Conservation (phyloP, 306 rosid species). For the Dalbergia cochinchinensis region DNA sequence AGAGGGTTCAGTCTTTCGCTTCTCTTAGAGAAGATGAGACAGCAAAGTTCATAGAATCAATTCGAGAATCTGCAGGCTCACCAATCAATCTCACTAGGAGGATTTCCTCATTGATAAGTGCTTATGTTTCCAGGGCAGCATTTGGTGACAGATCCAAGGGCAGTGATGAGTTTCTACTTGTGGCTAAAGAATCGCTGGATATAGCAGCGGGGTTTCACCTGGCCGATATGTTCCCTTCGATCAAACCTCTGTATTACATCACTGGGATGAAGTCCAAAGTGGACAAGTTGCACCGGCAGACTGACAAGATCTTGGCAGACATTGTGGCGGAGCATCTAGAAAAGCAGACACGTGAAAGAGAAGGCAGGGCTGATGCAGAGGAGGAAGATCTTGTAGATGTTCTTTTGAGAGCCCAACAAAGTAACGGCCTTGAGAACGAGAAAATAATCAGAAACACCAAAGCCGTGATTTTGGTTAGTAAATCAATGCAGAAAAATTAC, state of each 20-base stretch:
- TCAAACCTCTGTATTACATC: neutral
- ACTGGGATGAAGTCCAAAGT: slow-evolving; percentile 13
- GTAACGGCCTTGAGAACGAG: neutral
- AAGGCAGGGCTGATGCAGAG: neutral
- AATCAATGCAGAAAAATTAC: too few species aligned
- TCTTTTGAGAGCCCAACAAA: slow-evolving; percentile 39
- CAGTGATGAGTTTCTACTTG: neutral
- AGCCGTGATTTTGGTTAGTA: slow-evolving; percentile 43
- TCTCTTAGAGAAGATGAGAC: slow-evolving; percentile 34
- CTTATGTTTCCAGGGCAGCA: slow-evolving; percentile 25
- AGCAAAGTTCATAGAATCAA: slow-evolving; percentile 5
- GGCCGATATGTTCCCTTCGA: slow-evolving; percentile 36
- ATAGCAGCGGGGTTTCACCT: neutral
- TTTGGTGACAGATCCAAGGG: slow-evolving; percentile 13
- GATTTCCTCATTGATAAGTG: slow-evolving; percentile 14
- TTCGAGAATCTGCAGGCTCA: slow-evolving; percentile 17
- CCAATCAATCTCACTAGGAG: slow-evolving; percentile 5
- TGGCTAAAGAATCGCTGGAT: neutral
- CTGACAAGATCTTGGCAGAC: neutral
- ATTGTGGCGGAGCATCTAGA: slow-evolving; percentile 10
- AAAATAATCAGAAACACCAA: slow-evolving; percentile 5
- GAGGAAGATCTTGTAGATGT: slow-evolving; percentile 46
- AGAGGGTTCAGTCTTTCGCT: slow-evolving; percentile 34
- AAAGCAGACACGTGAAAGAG: neutral
- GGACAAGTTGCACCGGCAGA: neutral